A percentile compares a stretch with the other conserved stretches of the same genome.
phyloP scores from a whole-genome alignment of 805 yeast species.

The Saturnispora diversa region DNA sequence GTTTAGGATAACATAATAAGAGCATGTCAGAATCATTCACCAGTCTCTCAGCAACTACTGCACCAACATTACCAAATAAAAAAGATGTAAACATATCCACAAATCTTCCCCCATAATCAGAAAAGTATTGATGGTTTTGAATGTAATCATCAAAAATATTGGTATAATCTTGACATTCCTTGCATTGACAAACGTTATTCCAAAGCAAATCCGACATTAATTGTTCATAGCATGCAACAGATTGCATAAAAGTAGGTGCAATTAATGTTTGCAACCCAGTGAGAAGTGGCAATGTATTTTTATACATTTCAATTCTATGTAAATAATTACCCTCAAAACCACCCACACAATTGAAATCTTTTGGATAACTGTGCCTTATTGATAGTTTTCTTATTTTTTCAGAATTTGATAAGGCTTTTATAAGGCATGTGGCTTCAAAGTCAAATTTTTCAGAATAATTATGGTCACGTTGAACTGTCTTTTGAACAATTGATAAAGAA shows the following conservation, averaged over 20 bases:
- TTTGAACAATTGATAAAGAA: constrained; percentile 31
- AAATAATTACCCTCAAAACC: constrained; percentile 70
- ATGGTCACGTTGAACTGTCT: constrained; percentile 31
- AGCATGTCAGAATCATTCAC: constrained; percentile 19
- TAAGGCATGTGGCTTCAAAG: constrained; percentile 36
- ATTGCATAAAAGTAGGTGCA: constrained; percentile 52
- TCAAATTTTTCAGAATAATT: constrained; percentile 51
- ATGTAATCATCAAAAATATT: constrained; percentile 51
- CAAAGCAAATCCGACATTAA: constrained; percentile 61
- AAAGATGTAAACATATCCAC: constrained; percentile 56
- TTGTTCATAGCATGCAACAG: constrained; percentile 62
- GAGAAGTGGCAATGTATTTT: constrained; percentile 39
- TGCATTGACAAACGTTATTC: constrained; percentile 65
- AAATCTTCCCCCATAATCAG: constrained; percentile 36
- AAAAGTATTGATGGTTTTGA: constrained; percentile 56
- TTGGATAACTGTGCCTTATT: constrained; percentile 53
- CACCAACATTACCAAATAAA: constrained; percentile 46
- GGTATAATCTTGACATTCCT: constrained; percentile 41
- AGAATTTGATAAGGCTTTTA: constrained; percentile 30
- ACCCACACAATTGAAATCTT: constrained; percentile 48
- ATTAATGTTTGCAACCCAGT: constrained; percentile 36
- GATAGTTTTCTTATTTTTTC: constrained; percentile 34
- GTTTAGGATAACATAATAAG: constrained; percentile 27
- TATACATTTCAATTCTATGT: constrained; percentile 48
- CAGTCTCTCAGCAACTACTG: constrained; percentile 33